A percentile compares a stretch with the other conserved stretches of the same genome.
phyloP scores from a whole-genome alignment of 2,329 filamentous ascomycete genomes.

The Calcarisporium arbuscula region DNA sequence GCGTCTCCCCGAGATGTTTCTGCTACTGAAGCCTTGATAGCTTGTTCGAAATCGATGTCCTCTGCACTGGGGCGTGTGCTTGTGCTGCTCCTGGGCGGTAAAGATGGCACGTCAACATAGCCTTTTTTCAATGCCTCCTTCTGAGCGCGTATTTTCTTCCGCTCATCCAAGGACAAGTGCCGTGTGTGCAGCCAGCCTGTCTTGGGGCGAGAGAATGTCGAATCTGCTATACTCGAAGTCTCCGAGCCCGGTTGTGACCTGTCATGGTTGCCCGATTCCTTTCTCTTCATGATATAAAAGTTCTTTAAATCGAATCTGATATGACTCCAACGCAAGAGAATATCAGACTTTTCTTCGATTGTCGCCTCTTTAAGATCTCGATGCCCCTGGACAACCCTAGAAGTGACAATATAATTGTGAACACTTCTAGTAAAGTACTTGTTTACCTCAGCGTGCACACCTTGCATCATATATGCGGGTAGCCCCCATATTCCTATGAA shows the following conservation, averaged over 20 bases:
- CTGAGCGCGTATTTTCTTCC: slow-evolving; percentile 42
- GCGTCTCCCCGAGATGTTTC: slow-evolving; percentile 65
- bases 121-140: slow-evolving; percentile 36
- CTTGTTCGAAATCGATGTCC: slow-evolving; percentile 62
- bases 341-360: slow-evolving; percentile 53
- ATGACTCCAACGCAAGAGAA: slow-evolving; percentile 60
- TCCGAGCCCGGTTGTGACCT: slow-evolving; percentile 15
- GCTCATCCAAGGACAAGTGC: slow-evolving; percentile 43
- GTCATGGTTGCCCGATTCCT: slow-evolving; percentile 33
- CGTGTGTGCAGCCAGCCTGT: slow-evolving; percentile 44
- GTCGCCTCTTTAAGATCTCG: slow-evolving; percentile 53
- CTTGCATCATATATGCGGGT: slow-evolving; percentile 78
- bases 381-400: slow-evolving; percentile 68
- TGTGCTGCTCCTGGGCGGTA: slow-evolving; percentile 8
- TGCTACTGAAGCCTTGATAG: slow-evolving; percentile 62
- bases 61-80: slow-evolving; percentile 20
- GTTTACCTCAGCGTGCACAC: slow-evolving; percentile 70
- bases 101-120: slow-evolving; percentile 13
- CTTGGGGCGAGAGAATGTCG: slow-evolving; percentile 22
- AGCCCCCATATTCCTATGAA: slow-evolving; percentile 56
- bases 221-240: slow-evolving; percentile 13
- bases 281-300: slow-evolving; percentile 48
- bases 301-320: slow-evolving; percentile 53
- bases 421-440: slow-evolving; percentile 65
- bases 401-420: slow-evolving; percentile 73